Evolutionary conservation across 129 eudicot species (phyloP).

Genomic region (sunflower (Helianthus annuus)): DNA sequence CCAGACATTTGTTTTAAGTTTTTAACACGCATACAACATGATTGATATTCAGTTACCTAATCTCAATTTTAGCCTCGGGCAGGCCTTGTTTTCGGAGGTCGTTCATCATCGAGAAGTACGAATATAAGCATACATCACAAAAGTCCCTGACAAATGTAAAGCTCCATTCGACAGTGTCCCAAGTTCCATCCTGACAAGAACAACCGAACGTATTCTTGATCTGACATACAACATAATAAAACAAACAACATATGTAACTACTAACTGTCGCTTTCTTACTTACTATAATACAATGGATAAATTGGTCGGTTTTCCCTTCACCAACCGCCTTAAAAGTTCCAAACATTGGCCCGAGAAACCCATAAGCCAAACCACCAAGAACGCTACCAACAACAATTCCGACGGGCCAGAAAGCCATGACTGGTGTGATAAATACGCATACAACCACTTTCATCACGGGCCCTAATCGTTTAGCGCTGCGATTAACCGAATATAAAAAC

Average conservation of each 20-base stretch:
- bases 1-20: no score
- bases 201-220: background rate
- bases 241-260: background rate
- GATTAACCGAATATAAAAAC: slow-evolving; percentile 11
- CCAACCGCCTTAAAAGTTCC: slow-evolving; percentile 92
- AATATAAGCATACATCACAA: slow-evolving; percentile 62
- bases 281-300: slow-evolving; percentile 59
- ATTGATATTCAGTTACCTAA: slow-evolving; percentile 46
- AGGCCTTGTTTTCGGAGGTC: slow-evolving; percentile 58
- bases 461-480: slow-evolving; percentile 82
- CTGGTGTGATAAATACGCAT: slow-evolving; percentile 46
- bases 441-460: slow-evolving; percentile 75
- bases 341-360: slow-evolving; percentile 81
- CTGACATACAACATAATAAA: slow-evolving; percentile 10
- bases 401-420: slow-evolving; percentile 61
- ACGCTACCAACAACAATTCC: slow-evolving; percentile 53
- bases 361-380: slow-evolving; percentile 87
- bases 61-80: slow-evolving; percentile 64
- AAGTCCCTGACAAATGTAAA: slow-evolving; percentile 76
- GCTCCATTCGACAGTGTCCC: slow-evolving; percentile 64
- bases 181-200: slow-evolving; percentile 74
- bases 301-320: slow-evolving; percentile 70
- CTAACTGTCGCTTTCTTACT: slow-evolving; percentile 31
- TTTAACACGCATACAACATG: background rate
- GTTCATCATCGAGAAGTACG: slow-evolving; percentile 71